Percentiles rank a stretch among this genome's conserved stretches.
These are phyloP conservation scores for Diddensiella caesifluorescens DNA, from an alignment of 805 yeast species.

Conservation along the genomic window DNA sequence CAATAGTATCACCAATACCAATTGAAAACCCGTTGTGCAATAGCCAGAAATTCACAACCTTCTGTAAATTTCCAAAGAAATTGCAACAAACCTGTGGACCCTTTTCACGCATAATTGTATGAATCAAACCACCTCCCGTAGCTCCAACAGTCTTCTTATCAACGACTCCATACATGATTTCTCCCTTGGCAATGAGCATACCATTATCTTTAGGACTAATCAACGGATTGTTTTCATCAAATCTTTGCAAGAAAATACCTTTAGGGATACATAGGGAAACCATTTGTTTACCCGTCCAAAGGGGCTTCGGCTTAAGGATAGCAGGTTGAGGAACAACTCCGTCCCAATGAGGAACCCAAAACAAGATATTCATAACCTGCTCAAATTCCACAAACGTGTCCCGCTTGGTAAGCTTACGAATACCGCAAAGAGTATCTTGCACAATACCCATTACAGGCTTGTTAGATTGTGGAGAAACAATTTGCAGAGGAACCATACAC, in stretches of 20 bases:
- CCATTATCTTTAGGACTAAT: conserved; percentile 89
- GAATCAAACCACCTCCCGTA: conserved; percentile 95
- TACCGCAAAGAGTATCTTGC: conserved; percentile 96
- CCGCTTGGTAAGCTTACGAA: conserved; percentile 89
- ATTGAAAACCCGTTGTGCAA: conserved; percentile 96
- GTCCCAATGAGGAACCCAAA: conserved; percentile 99
- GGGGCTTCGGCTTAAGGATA: conserved; percentile 84
- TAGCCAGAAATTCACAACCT: conserved; percentile 94
- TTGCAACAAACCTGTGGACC: conserved; percentile 88
- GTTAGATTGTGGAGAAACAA: conserved; percentile 96
- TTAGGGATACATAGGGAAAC: conserved; percentile 88
- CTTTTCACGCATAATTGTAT: conserved; percentile 95
- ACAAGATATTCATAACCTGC: conserved; percentile 92
- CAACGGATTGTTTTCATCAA: conserved; percentile 82
- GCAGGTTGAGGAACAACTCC: conserved; percentile 97
- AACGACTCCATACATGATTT: conserved; percentile 95
- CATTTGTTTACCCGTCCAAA: conserved; percentile 97
- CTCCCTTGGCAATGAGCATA: conserved; percentile 93
- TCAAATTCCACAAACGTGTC: conserved; percentile 85
- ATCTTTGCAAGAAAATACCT: conserved; percentile 91
- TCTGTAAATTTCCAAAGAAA: conserved; percentile 87
- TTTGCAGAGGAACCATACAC: conserved; percentile 96
- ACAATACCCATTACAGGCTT: conserved; percentile 99
- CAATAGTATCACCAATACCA: conserved; percentile 99
- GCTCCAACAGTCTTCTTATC: conserved; percentile 98